These are phyloP conservation scores for Termitomyces sp. DNA, from an alignment of 768 basidiomycete species.

Conservation along the genomic window DNA sequence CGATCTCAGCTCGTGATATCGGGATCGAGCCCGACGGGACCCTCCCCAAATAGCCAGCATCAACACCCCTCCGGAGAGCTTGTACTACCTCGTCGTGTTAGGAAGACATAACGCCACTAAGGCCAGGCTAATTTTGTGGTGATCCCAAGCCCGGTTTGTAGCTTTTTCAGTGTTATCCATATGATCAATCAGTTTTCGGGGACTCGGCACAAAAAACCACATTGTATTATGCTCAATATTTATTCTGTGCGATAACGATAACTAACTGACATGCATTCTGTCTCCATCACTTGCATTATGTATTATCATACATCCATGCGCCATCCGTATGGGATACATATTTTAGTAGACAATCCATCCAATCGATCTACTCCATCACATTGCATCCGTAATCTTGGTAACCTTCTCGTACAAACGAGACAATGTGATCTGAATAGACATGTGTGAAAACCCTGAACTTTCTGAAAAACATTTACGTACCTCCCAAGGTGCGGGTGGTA, in stretches of 20 bases:
- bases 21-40: constrained; percentile 1
- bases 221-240: neutral
- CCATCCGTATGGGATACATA: neutral
- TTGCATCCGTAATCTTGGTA: constrained; percentile 52
- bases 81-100: constrained; percentile 37
- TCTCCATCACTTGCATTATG: neutral
- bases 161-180: no score
- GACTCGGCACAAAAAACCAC: neutral
- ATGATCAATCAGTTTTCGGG: neutral
- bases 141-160: neutral
- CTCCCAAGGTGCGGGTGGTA: neutral
- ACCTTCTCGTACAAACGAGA: constrained; percentile 62
- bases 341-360: neutral
- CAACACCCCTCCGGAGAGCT: constrained; percentile 25
- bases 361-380: constrained; percentile 22
- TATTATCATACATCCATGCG: neutral
- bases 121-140: neutral
- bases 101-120: constrained; percentile 21
- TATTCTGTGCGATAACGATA: neutral
- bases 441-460: no score
- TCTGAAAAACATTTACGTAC: neutral
- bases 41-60: neutral
- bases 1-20: neutral
- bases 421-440: constrained; percentile 46
- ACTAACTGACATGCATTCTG: neutral